Conservation (phyloP, 1,139 yeast species). For the Pichia sp. region DNA sequence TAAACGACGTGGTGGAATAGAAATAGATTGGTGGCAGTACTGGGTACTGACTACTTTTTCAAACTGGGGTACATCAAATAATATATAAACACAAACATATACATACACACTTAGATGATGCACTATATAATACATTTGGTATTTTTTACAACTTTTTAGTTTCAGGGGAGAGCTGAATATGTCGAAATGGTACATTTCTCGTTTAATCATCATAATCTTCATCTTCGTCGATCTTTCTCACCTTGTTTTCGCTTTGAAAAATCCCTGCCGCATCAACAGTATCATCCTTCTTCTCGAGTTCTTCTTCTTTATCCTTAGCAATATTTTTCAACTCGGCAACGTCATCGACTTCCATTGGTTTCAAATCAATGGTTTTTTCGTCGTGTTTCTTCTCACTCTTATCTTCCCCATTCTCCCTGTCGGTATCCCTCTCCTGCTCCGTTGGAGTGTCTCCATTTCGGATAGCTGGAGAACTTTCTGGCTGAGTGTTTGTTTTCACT, state of each 20-base stretch:
- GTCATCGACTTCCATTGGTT: slow-evolving; percentile 41
- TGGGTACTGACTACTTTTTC: neutral
- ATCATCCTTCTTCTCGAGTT: slow-evolving; percentile 17
- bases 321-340: slow-evolving; percentile 24
- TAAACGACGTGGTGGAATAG: slow-evolving; percentile 44
- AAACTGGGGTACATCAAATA: neutral
- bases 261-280: neutral
- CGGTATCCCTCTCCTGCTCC: neutral
- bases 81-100: slow-evolving; percentile 2
- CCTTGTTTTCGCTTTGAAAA: slow-evolving; percentile 42
- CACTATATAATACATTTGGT: slow-evolving; percentile 1
- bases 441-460: neutral
- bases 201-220: slow-evolving; percentile 67
- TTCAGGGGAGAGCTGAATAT: neutral
- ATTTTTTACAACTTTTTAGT: neutral
- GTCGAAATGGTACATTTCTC: neutral
- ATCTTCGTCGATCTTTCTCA: slow-evolving; percentile 76
- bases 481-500: neutral
- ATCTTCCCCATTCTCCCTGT: neutral
- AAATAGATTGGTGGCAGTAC: too few species aligned
- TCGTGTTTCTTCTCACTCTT: neutral
- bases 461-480: neutral
- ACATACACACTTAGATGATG: slow-evolving; percentile 1
- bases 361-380: slow-evolving; percentile 30
- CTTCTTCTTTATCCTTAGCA: slow-evolving; percentile 31